Evolutionary conservation across 2,329 filamentous ascomycete species (phyloP).

Genomic region (Pseudopyrenochaeta lycopersici): DNA sequence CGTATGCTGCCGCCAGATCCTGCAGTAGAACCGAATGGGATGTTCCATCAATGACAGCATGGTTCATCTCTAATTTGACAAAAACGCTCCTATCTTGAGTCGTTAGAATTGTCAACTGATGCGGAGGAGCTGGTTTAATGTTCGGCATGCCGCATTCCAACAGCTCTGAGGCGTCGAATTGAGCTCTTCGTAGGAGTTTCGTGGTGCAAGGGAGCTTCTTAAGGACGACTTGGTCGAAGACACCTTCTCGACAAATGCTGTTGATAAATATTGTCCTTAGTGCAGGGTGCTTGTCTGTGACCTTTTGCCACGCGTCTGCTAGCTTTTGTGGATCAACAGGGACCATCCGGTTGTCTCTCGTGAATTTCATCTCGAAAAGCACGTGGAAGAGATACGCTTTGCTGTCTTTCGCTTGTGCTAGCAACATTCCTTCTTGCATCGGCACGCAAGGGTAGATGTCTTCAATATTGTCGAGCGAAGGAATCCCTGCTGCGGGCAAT

Average conservation of each 20-base stretch:
- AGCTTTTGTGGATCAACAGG: conserved; percentile 10
- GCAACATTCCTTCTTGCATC: conserved; percentile 18
- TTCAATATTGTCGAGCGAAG: conserved; percentile 14
- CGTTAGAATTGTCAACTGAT: conserved; percentile 17
- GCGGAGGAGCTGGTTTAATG: conserved; percentile 9
- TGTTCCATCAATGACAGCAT: conserved; percentile 23
- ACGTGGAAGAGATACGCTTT: conserved; percentile 3
- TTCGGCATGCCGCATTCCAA: neutral
- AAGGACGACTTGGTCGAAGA: conserved; percentile 20
- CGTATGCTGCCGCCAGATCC: conserved; percentile 19
- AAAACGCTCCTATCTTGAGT: conserved; percentile 9
- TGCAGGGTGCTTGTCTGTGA: conserved; percentile 19
- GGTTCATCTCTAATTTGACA: conserved; percentile 23
- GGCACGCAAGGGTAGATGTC: conserved; percentile 19
- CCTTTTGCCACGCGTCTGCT: conserved; percentile 19
- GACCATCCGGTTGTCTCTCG: neutral
- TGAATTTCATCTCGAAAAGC: neutral
- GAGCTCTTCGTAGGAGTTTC: conserved; percentile 1
- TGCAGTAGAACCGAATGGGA: conserved; percentile 15
- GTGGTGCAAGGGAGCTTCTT: conserved; percentile 10
- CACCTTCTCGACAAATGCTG: conserved; percentile 14
- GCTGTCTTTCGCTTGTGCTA: neutral
- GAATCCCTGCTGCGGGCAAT: conserved; percentile 7
- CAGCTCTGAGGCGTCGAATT: conserved; percentile 9
- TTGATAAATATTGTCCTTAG: conserved; percentile 26